These are phyloP conservation scores for Scytalidium sp. DNA, from an alignment of 2,329 filamentous ascomycete species.

Conservation along the genomic window DNA sequence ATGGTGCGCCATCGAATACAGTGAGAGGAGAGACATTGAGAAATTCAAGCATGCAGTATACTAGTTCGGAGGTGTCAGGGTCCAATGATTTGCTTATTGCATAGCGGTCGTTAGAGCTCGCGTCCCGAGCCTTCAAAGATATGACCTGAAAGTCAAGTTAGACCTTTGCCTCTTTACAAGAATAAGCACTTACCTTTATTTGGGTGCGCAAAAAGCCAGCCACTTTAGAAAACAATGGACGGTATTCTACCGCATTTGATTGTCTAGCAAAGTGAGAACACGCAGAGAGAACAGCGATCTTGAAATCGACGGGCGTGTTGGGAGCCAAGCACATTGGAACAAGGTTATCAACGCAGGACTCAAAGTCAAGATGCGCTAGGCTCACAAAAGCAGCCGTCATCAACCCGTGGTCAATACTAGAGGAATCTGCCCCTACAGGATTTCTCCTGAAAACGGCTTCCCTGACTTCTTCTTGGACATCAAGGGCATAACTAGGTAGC, in stretches of 20 bases:
- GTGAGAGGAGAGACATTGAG: slow-evolving; percentile 51
- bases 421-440: slow-evolving; percentile 42
- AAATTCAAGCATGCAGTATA: slow-evolving; percentile 54
- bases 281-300: slow-evolving; percentile 59
- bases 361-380: slow-evolving; percentile 58
- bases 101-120: slow-evolving; percentile 33
- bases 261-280: slow-evolving; percentile 61
- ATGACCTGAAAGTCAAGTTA: slow-evolving; percentile 12
- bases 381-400: slow-evolving; percentile 67
- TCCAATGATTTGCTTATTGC: slow-evolving; percentile 38
- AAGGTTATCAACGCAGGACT: slow-evolving; percentile 54
- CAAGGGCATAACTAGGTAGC: slow-evolving; percentile 61
- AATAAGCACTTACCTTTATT: slow-evolving; percentile 46
- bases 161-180: neutral
- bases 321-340: slow-evolving; percentile 53
- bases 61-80: slow-evolving; percentile 36
- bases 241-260: slow-evolving; percentile 45
- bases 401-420: slow-evolving; percentile 58
- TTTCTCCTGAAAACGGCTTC: slow-evolving; percentile 61
- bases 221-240: slow-evolving; percentile 51
- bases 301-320: slow-evolving; percentile 57
- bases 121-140: slow-evolving; percentile 18
- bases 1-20: slow-evolving; percentile 40
- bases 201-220: slow-evolving; percentile 55
- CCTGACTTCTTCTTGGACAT: slow-evolving; percentile 66